Conservation (phyloP, 805 yeast species). For the Millerago galiae region DNA sequence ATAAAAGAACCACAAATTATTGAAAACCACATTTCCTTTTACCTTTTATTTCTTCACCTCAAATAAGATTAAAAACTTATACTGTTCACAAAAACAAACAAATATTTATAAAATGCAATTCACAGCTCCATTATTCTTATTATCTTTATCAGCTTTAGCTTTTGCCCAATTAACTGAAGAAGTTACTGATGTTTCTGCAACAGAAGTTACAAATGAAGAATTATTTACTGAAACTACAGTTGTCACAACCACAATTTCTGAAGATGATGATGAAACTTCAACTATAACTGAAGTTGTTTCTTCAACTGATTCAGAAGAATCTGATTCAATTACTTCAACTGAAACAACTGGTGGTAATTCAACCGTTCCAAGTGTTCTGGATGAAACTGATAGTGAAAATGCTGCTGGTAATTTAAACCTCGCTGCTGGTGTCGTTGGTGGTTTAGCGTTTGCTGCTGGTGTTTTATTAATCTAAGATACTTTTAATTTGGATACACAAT, state of each 20-base stretch:
- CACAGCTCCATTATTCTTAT: slow-evolving; percentile 6
- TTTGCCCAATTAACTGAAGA: slow-evolving; percentile 16
- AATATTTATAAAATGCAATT: slow-evolving; percentile 3
- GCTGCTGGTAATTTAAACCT: not conserved
- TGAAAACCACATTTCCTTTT: not conserved
- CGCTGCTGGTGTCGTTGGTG: slow-evolving; percentile 3
- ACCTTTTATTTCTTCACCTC: not conserved
- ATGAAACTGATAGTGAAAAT: slow-evolving; percentile 17
- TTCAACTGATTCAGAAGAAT: slow-evolving; percentile 25
- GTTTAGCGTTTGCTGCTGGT: slow-evolving; percentile 8
- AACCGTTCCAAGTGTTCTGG: slow-evolving; percentile 31
- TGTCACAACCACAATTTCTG: slow-evolving; percentile 8
- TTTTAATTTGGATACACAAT: no score
- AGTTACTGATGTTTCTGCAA: slow-evolving; percentile 26
- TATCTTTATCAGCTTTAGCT: slow-evolving; percentile 14
- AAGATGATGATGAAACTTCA: slow-evolving; percentile 1
- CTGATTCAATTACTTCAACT: slow-evolving; percentile 19
- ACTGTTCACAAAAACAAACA: not conserved
- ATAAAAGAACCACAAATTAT: not conserved
- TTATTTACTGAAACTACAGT: slow-evolving; percentile 21
- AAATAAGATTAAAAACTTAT: not conserved
- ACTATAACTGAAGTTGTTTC: slow-evolving; percentile 5
- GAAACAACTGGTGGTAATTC: slow-evolving; percentile 4
- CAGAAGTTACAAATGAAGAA: slow-evolving; percentile 1
- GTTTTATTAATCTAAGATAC: slow-evolving; percentile 11